Base-by-base conservation (phyloP, 371 early-diverging fungal genomes). In the Rhizopus sp. region DNA sequence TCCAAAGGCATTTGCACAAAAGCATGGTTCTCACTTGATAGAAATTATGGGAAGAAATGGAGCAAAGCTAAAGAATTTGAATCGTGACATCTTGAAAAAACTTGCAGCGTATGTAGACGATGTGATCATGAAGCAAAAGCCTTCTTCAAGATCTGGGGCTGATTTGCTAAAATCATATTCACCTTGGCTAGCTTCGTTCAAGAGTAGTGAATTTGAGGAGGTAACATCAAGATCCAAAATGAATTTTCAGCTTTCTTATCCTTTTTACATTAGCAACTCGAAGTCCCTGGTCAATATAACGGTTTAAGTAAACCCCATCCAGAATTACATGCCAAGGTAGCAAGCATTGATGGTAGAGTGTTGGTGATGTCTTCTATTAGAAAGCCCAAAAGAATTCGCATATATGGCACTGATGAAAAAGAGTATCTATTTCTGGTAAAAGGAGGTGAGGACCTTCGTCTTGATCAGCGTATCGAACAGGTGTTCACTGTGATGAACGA, bases 381-480 rank as follows among this genome's bases (percentile, higher is more conserved):
- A 47, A 80, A 82, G 50, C 93, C 93, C 5, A 92, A 91, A 59
- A 68, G 86, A 16, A 55, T 91, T 16, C 73, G 67, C n/a, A 84
- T 90, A 17, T 70, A 88, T 51, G 93, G 90, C 0, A 77, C 82
- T 10, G 91, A 92, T 53, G 91, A 87, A 54, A 75, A 76, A 33
- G 84, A 85, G 32, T 79, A 91, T 39, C 58, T 74, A 10, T 91
- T 88, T 68, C 75, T 92, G 16, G 88, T 91, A 30, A 92, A 92
- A 85, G 91, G 89, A 13, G 93, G 93, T 6, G 93, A 92, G 60
- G 93, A 92, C 66, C 67, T 92, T 38, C 79, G 93, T 5, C 59
- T 90, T 4, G 93, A 92, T 71, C 90, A 92, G 60, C 79, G 93
- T 52, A 82, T 92, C 23, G 78, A 92, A 58, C 91, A 91, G 42